Conservation (phyloP, 257 asterid genomes). For the Solanum ahanhuiri region DNA sequence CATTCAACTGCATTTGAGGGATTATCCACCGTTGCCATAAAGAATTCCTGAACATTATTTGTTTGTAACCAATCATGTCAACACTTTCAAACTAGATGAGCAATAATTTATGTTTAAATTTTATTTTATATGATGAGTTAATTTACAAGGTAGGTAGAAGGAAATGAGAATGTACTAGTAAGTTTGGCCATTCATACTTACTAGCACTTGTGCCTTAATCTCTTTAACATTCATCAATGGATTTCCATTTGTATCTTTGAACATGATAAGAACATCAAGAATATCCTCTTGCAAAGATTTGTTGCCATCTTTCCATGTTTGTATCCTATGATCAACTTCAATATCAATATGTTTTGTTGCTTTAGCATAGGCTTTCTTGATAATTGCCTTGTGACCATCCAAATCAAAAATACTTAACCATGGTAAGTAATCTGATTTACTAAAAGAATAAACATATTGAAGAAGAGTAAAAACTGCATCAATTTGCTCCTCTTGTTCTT, state of each 20-base stretch:
- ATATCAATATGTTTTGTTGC: neutral
- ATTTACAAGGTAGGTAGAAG: too few relatives aligned
- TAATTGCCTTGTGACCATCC: neutral
- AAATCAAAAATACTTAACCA: neutral
- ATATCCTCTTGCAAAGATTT: neutral
- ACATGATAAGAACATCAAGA: neutral
- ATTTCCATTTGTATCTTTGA: too few relatives aligned
- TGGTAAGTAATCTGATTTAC: neutral
- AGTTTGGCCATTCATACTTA: too few relatives aligned
- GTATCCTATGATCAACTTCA: neutral
- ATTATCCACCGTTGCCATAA: conserved; percentile 9
- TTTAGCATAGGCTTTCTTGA: neutral
- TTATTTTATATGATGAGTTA: too few relatives aligned
- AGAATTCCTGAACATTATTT: conserved; percentile 12
- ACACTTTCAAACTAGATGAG: too few relatives aligned
- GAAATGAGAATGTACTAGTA: too few relatives aligned
- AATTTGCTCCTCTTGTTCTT: neutral
- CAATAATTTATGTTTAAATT: too few relatives aligned
- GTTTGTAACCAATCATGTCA: neutral
- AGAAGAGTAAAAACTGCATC: neutral
- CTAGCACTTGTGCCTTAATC: neutral
- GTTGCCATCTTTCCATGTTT: neutral
- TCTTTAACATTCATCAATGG: too few relatives aligned
- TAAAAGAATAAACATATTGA: neutral
- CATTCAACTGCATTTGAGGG: conserved; percentile 19